Percentiles rank a stretch among this genome's conserved stretches.
Evolutionary conservation across 2,329 filamentous ascomycete genomes (phyloP).

Genomic region (Didymella keratinophila): DNA sequence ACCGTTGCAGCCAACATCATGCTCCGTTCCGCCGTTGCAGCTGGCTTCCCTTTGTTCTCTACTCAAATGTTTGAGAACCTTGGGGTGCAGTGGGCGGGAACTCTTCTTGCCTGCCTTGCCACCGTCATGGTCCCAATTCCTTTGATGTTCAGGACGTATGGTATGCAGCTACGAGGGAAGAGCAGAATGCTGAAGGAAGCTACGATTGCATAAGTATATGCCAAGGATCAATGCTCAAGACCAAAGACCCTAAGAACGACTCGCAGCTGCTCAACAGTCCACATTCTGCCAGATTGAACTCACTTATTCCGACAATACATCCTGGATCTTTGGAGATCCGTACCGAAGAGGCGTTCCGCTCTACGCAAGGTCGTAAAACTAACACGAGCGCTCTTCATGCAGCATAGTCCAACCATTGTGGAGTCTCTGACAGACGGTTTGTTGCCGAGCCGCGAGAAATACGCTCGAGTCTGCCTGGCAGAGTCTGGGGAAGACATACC

Average conservation of each 20-base stretch:
- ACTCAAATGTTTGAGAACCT: constrained; percentile 6
- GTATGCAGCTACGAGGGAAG: background rate
- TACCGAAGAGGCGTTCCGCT: too few species aligned
- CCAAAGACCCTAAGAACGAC: background rate
- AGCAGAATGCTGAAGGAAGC: background rate
- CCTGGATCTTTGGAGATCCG: too few species aligned
- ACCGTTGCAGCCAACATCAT: constrained; percentile 13
- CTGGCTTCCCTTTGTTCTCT: constrained; percentile 6
- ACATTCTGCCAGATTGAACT: too few species aligned
- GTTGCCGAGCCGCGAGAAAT: too few species aligned
- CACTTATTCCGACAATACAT: too few species aligned
- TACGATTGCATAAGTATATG: background rate
- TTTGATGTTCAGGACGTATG: constrained; percentile 5
- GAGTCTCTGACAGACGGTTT: too few species aligned
- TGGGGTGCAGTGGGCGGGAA: constrained; percentile 8
- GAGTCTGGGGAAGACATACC: too few species aligned
- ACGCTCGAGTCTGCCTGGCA: too few species aligned
- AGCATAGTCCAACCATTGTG: too few species aligned
- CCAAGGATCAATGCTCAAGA: background rate
- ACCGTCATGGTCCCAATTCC: constrained; percentile 7
- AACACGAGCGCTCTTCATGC: too few species aligned
- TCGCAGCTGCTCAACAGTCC: background rate
- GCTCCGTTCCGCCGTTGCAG: constrained; percentile 8
- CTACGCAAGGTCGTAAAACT: too few species aligned
- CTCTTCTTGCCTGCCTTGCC: constrained; percentile 7